Evolutionary conservation across 1,284 basidiomycete genomes (phyloP).

Genomic region (Peniophora sp.): DNA sequence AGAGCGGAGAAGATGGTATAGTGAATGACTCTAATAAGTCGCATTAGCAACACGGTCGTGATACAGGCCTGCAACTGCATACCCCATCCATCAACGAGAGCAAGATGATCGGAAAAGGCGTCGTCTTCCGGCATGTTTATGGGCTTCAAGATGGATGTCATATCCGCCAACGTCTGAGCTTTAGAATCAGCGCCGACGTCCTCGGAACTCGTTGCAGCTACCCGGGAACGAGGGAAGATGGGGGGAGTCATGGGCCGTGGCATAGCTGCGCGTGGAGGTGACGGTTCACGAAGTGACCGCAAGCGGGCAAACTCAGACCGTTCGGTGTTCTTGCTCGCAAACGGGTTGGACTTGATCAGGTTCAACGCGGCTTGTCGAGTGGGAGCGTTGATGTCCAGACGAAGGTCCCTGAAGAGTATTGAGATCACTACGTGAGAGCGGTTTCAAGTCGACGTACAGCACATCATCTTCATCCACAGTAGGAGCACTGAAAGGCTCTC

Average conservation of each 20-base stretch:
- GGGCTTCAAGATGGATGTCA: not conserved
- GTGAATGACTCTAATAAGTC: slow-evolving; percentile 1
- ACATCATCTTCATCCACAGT: not conserved
- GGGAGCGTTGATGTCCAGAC: not conserved
- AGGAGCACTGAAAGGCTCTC: not conserved
- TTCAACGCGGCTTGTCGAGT: not conserved
- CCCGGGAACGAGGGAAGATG: slow-evolving; percentile 1
- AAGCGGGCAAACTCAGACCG: not conserved
- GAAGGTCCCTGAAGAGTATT: not conserved
- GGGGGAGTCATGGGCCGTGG: not conserved
- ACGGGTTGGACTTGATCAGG: not conserved
- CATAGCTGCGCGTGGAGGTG: not conserved
- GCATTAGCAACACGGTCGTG: too few species aligned
- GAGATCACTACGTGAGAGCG: not conserved
- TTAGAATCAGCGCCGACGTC: not conserved
- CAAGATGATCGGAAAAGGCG: not conserved
- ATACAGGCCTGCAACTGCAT: too few species aligned
- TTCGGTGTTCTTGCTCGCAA: not conserved
- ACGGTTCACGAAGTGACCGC: not conserved
- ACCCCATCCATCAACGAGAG: slow-evolving; percentile 3
- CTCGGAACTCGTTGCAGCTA: not conserved
- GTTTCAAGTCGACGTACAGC: not conserved
- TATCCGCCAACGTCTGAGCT: not conserved
- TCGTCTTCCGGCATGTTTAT: not conserved
- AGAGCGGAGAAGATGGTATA: slow-evolving; percentile 2